phyloP scores from a whole-genome alignment of 1,139 yeast species.

The Saccharomyces hybrid region DNA sequence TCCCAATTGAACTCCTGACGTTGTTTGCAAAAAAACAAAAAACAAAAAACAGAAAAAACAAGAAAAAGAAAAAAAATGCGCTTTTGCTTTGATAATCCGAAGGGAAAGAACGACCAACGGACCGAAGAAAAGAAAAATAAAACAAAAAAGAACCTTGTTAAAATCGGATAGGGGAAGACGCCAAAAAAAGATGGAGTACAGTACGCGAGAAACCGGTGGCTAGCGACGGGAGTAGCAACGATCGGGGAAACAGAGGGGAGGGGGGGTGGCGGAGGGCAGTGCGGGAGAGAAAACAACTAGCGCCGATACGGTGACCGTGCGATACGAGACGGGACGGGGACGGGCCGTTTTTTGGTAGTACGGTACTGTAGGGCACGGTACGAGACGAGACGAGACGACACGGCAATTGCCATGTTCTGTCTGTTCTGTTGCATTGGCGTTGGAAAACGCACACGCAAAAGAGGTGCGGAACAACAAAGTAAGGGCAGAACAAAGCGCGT shows the following conservation, averaged over 20 bases:
- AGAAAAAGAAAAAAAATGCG: background rate
- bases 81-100: conserved; percentile 1
- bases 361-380: background rate
- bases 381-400: no score
- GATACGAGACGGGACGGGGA: background rate
- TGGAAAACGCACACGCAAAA: background rate
- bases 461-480: background rate
- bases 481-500: no score
- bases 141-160: background rate
- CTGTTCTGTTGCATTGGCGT: background rate
- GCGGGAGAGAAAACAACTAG: background rate
- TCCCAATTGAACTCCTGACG: background rate
- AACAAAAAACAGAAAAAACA: background rate
- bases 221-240: conserved; percentile 1
- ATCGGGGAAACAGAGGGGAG: background rate
- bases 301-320: background rate
- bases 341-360: background rate
- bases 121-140: background rate
- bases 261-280: background rate
- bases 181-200: conserved; percentile 1
- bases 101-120: background rate
- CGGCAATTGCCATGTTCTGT: no score
- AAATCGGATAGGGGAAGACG: background rate
- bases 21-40: background rate
- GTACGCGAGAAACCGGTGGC: background rate